Evolutionary conservation across 805 yeast species (phyloP).

Genomic region (Candida orba): DNA sequence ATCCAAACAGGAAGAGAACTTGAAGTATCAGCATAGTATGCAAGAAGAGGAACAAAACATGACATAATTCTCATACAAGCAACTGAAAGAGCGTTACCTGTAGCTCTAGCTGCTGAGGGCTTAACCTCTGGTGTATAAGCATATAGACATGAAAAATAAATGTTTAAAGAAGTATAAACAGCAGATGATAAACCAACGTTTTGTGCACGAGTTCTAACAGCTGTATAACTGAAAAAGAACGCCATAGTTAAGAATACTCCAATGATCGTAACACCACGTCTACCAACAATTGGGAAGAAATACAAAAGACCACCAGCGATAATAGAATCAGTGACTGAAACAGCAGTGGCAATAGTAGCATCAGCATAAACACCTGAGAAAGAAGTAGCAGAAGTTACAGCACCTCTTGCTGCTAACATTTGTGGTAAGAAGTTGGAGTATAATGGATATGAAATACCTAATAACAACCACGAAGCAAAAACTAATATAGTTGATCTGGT

Average conservation of each 20-base stretch:
- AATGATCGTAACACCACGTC: slow-evolving; percentile 48
- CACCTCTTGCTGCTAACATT: slow-evolving; percentile 42
- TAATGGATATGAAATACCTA: slow-evolving; percentile 47
- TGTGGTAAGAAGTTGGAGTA: slow-evolving; percentile 46
- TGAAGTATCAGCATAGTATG: slow-evolving; percentile 24
- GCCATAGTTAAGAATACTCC: slow-evolving; percentile 49
- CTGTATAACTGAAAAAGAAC: slow-evolving; percentile 54
- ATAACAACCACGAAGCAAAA: slow-evolving; percentile 41
- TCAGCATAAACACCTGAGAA: slow-evolving; percentile 38
- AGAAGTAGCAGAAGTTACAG: slow-evolving; percentile 33
- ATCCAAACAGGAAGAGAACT: slow-evolving; percentile 26
- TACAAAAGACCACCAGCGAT: slow-evolving; percentile 36
- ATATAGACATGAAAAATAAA: slow-evolving; percentile 52
- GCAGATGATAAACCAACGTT: slow-evolving; percentile 37
- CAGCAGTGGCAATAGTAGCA: slow-evolving; percentile 35
- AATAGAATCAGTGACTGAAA: slow-evolving; percentile 41
- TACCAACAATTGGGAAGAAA: slow-evolving; percentile 30
- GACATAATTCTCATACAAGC: slow-evolving; percentile 45
- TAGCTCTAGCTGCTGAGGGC: slow-evolving; percentile 44
- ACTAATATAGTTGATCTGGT: slow-evolving; percentile 36
- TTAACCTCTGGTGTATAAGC: slow-evolving; percentile 63
- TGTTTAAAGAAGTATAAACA: slow-evolving; percentile 32
- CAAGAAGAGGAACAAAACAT: slow-evolving; percentile 49
- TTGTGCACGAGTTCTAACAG: slow-evolving; percentile 43
- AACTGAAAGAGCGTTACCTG: slow-evolving; percentile 54